Percentiles rank a stretch among this genome's conserved stretches.
These are phyloP conservation scores for Tripterygium wilfordii DNA, from an alignment of 177 flowering plant genomes.

Conservation along the genomic window DNA sequence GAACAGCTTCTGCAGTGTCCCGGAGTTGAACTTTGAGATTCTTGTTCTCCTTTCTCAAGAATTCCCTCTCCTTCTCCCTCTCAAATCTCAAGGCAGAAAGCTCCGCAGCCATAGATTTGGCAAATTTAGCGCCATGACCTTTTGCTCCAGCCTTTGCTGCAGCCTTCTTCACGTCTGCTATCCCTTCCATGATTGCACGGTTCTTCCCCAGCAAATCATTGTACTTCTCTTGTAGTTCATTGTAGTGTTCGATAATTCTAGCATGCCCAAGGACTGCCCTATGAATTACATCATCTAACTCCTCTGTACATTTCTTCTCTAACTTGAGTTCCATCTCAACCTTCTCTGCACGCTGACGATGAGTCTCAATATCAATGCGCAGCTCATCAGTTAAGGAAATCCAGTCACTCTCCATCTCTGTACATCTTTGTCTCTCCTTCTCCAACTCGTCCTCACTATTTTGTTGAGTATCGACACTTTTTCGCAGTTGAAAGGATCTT, in stretches of 20 bases:
- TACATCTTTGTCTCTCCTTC: slow-evolving; percentile 83
- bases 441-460: slow-evolving; percentile 58
- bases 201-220: slow-evolving; percentile 61
- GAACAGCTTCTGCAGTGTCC: slow-evolving; percentile 99
- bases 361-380: slow-evolving; percentile 69
- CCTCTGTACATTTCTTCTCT: slow-evolving; percentile 75
- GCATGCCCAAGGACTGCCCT: slow-evolving; percentile 84
- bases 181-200: slow-evolving; percentile 65
- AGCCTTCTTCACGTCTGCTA: slow-evolving; percentile 87
- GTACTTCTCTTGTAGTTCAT: slow-evolving; percentile 86
- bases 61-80: slow-evolving; percentile 75
- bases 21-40: slow-evolving; percentile 71
- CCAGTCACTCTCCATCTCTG: slow-evolving; percentile 96
- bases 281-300: slow-evolving; percentile 78
- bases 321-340: slow-evolving; percentile 56
- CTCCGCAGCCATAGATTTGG: slow-evolving; percentile 76
- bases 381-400: slow-evolving; percentile 88
- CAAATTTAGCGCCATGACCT: slow-evolving; percentile 70
- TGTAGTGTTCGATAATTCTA: slow-evolving; percentile 86
- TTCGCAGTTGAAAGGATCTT: slow-evolving; percentile 44
- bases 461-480: slow-evolving; percentile 21
- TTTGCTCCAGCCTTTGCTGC: slow-evolving; percentile 76
- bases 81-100: slow-evolving; percentile 77
- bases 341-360: slow-evolving; percentile 69
- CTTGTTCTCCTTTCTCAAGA: slow-evolving; percentile 77